Conservation (phyloP, 2,329 filamentous ascomycete genomes). For the Setomelanomma holmii region DNA sequence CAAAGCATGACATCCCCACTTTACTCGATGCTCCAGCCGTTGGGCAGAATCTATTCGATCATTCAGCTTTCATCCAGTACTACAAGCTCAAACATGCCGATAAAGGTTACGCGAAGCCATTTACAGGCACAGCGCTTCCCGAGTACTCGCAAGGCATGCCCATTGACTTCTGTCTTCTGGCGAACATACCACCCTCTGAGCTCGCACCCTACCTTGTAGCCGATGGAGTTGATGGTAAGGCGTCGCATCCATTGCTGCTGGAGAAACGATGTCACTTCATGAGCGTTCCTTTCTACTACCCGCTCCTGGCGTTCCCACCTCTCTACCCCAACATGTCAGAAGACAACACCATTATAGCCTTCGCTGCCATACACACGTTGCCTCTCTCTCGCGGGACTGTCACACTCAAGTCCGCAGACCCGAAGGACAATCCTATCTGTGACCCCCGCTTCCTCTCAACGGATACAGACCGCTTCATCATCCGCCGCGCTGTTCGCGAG, state of each 20-base stretch:
- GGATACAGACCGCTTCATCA: conserved; percentile 26
- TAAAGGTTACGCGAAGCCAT: conserved; percentile 24
- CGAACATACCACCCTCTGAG: conserved; percentile 17
- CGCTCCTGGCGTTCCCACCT: conserved; percentile 6
- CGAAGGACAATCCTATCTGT: conserved; percentile 21
- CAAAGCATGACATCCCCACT: conserved; percentile 18
- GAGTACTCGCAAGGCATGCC: conserved; percentile 27
- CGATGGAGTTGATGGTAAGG: conserved; percentile 1
- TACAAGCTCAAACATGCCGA: conserved; percentile 24
- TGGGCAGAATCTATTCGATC: conserved; percentile 34
- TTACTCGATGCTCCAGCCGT: conserved; percentile 25
- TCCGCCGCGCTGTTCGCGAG: conserved; percentile 22
- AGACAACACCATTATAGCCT: conserved; percentile 18
- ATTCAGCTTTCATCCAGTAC: conserved; percentile 17
- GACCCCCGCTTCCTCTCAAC: conserved; percentile 32
- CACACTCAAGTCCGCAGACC: conserved; percentile 22
- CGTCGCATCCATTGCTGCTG: conserved; percentile 6
- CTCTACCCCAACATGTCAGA: conserved; percentile 12
- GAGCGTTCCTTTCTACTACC: conserved; percentile 20
- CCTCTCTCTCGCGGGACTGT: conserved; percentile 32
- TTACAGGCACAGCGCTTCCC: conserved; percentile 14
- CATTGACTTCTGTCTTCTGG: conserved; percentile 19
- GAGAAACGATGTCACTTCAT: conserved; percentile 20
- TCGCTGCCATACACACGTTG: conserved; percentile 19
- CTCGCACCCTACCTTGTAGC: conserved; percentile 5